phyloP scores from a whole-genome alignment of 2,329 filamentous ascomycete genomes.

The Aschersonia sp. region DNA sequence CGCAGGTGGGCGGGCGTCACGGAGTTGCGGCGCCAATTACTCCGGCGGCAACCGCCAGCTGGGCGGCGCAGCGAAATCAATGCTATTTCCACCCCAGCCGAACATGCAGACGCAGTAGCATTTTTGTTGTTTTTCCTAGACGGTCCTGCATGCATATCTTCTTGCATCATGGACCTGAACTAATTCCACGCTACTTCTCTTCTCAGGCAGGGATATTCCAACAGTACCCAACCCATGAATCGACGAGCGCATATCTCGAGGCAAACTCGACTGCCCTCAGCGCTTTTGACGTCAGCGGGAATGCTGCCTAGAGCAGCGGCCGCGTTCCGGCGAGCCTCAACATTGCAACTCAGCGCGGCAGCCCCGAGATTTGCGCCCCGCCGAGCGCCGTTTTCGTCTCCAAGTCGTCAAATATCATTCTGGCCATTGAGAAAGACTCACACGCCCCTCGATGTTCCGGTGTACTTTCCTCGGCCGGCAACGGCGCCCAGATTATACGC shows the following conservation, averaged over 20 bases:
- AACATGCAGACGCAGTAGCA: too few species aligned
- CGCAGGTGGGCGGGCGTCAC: neutral
- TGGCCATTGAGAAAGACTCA: slow-evolving; percentile 16
- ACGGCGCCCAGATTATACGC: neutral
- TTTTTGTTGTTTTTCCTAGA: too few species aligned
- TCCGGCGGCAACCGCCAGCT: neutral
- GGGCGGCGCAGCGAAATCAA: too few species aligned
- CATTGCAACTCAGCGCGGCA: slow-evolving; percentile 5
- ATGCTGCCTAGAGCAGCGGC: slow-evolving; percentile 11
- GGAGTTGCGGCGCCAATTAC: slow-evolving; percentile 5
- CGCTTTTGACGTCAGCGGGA: neutral
- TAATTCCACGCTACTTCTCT: too few species aligned
- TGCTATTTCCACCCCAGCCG: too few species aligned
- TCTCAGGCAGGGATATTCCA: too few species aligned
- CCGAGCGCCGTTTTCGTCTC: neutral
- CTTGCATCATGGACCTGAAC: too few species aligned
- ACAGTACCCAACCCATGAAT: too few species aligned
- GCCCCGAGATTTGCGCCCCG: slow-evolving; percentile 9
- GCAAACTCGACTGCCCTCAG: neutral
- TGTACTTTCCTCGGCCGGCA: slow-evolving; percentile 16
- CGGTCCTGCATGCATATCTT: too few species aligned
- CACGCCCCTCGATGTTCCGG: slow-evolving; percentile 10
- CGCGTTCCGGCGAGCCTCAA: slow-evolving; percentile 9
- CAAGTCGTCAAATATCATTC: slow-evolving; percentile 15
- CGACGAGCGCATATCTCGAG: neutral